Evolutionary conservation across 1,284 basidiomycete species (phyloP).

Genomic region (Somion occarium): DNA sequence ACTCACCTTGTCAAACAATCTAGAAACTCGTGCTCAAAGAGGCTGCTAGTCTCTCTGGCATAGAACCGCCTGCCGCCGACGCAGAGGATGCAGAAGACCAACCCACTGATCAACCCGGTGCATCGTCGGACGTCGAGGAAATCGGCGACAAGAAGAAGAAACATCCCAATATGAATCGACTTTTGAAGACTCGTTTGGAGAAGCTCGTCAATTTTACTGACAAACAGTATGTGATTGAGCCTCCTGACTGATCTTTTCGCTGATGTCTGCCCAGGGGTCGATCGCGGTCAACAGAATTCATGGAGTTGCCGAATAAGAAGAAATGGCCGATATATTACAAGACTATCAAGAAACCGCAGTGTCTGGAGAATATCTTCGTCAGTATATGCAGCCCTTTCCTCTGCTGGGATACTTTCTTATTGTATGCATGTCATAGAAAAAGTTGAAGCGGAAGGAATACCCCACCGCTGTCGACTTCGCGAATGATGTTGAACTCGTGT

Average conservation of each 20-base stretch:
- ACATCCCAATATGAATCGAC: conserved; percentile 52
- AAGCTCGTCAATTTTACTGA: conserved; percentile 70
- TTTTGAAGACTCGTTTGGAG: conserved; percentile 61
- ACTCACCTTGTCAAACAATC: neutral
- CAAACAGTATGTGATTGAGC: conserved; percentile 42
- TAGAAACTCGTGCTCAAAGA: conserved; percentile 69
- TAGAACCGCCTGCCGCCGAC: conserved; percentile 36
- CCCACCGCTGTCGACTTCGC: conserved; percentile 65
- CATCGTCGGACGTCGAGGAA: conserved; percentile 34
- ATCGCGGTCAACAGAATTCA: conserved; percentile 71
- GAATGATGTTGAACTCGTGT: conserved; percentile 85
- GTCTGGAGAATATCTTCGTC: conserved; percentile 77
- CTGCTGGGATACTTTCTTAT: conserved; percentile 5
- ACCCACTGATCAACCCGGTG: conserved; percentile 13
- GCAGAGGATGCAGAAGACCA: conserved; percentile 31
- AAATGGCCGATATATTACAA: conserved; percentile 85
- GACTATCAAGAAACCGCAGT: conserved; percentile 78
- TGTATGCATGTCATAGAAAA: conserved; percentile 45
- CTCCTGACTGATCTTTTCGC: neutral
- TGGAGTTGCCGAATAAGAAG: conserved; percentile 77
- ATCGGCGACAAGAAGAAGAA: conserved; percentile 51
- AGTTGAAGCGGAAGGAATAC: conserved; percentile 74
- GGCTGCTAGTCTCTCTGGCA: conserved; percentile 29
- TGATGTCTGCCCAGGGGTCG: conserved; percentile 47
- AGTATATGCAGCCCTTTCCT: conserved; percentile 24